phyloP scores from a whole-genome alignment of 345 rosid genomes.

The Viola odorata region DNA sequence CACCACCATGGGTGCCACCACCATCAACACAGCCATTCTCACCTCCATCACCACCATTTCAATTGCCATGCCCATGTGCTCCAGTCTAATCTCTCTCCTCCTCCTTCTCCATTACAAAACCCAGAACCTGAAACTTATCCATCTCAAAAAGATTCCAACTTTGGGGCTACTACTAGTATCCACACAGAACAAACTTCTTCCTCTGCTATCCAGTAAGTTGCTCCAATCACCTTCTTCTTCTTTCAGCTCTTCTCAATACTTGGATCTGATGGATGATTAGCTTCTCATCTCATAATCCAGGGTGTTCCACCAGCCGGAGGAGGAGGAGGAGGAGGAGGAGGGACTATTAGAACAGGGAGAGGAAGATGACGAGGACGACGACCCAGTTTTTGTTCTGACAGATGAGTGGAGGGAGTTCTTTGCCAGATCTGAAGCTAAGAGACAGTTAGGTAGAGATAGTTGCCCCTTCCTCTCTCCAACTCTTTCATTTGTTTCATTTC shows the following conservation, averaged over 20 bases:
- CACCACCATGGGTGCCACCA: background rate
- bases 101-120: constrained; percentile 5
- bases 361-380: constrained; percentile 30
- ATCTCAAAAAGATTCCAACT: constrained; percentile 11
- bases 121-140: constrained; percentile 2
- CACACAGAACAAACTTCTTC: constrained; percentile 1
- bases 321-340: constrained; percentile 9
- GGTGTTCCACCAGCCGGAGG: constrained; percentile 30
- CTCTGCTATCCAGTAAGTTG: constrained; percentile 19
- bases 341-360: constrained; percentile 14
- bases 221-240: background rate
- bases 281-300: constrained; percentile 8
- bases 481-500: background rate
- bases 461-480: too few species aligned
- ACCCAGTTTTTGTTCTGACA: constrained; percentile 48
- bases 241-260: background rate
- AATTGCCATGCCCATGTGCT: constrained; percentile 7
- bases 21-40: background rate
- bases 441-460: constrained; percentile 36
- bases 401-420: constrained; percentile 64
- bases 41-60: background rate
- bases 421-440: constrained; percentile 55
- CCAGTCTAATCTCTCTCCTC: constrained; percentile 8
- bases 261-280: background rate
- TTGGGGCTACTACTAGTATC: background rate